Evolutionary conservation across 371 early-diverging fungal genomes (phyloP).

Genomic region (Synchytrium microbalum): DNA sequence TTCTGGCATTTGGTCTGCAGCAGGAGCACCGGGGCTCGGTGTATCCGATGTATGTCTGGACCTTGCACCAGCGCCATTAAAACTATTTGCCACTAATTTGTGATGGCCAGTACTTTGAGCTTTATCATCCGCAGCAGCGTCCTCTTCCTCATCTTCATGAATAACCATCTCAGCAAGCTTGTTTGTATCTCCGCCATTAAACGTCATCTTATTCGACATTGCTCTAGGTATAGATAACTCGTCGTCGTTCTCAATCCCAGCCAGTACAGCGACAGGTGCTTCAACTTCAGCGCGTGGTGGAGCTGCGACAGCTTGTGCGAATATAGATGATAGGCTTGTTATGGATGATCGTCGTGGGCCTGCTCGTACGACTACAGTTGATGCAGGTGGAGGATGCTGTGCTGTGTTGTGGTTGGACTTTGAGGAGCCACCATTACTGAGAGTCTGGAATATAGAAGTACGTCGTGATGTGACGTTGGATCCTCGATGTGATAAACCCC

Average conservation of each 20-base stretch:
- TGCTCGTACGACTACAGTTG: no score
- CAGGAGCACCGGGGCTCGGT: background rate
- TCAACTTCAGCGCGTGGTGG: background rate
- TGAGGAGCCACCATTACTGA: no score
- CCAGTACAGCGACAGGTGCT: background rate
- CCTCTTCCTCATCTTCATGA: background rate
- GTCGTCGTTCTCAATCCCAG: background rate
- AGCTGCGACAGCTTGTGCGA: background rate
- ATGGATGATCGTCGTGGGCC: no score
- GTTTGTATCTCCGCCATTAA: background rate
- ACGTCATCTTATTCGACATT: background rate
- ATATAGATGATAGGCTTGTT: no score
- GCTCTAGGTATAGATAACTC: background rate
- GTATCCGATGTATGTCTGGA: background rate
- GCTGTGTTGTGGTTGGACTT: no score
- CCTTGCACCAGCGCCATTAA: background rate
- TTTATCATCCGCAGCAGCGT: background rate
- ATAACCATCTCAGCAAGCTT: background rate
- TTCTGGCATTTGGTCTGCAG: background rate
- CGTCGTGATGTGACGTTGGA: no score
- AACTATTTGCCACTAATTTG: background rate
- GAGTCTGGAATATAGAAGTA: no score
- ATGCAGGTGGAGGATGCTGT: no score
- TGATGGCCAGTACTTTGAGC: background rate
- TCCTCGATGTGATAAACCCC: no score